Evolutionary conservation across 192 early-diverging fungal species (phyloP).

Genomic region (Chytriomyces hyalinus): DNA sequence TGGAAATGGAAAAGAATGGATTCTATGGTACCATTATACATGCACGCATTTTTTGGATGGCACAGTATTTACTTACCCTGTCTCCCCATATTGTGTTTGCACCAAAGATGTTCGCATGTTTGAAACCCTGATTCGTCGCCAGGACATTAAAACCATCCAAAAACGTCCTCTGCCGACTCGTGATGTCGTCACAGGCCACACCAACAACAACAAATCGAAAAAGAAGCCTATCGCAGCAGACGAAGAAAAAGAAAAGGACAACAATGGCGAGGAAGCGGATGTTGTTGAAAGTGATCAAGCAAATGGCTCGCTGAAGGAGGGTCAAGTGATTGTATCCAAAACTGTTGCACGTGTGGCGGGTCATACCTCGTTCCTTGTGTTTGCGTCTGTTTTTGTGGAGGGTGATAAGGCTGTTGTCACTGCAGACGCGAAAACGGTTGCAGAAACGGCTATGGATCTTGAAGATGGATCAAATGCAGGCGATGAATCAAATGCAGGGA

Average conservation of each 20-base stretch:
- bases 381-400: slow-evolving; percentile 73
- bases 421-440: not conserved
- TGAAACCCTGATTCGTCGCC: slow-evolving; percentile 84
- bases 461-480: no score
- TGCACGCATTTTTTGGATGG: not conserved
- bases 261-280: not conserved
- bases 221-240: slow-evolving; percentile 28
- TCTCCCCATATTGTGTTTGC: slow-evolving; percentile 2
- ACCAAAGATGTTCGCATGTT: slow-evolving; percentile 82
- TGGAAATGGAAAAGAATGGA: slow-evolving; percentile 77
- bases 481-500: no score
- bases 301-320: slow-evolving; percentile 11
- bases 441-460: not conserved
- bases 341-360: slow-evolving; percentile 68
- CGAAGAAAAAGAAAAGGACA: slow-evolving; percentile 16
- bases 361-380: slow-evolving; percentile 94
- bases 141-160: slow-evolving; percentile 70
- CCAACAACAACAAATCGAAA: slow-evolving; percentile 53
- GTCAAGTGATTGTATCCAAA: slow-evolving; percentile 64
- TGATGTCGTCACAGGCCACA: slow-evolving; percentile 8
- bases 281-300: slow-evolving; percentile 27
- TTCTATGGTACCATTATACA: slow-evolving; percentile 70
- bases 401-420: not conserved
- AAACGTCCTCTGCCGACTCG: slow-evolving; percentile 63
- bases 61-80: not conserved